Conservation (phyloP, 2,329 filamentous ascomycete genomes). For the Pseudogymnoascus sp. region DNA sequence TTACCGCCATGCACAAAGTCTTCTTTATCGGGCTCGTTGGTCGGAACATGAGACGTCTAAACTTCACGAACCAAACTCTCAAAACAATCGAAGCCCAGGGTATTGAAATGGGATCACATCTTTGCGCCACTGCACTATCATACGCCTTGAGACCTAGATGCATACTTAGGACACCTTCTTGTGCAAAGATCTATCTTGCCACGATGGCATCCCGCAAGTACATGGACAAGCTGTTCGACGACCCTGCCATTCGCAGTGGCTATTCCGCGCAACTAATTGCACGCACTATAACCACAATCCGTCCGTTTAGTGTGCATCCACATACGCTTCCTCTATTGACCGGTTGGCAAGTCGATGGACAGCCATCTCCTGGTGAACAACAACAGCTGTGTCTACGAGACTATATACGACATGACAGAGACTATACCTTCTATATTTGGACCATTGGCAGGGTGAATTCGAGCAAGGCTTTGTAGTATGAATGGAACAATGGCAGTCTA, state of each 20-base stretch:
- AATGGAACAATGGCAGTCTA: neutral
- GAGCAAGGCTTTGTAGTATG: neutral
- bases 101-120: neutral
- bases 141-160: neutral
- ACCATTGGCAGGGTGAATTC: neutral
- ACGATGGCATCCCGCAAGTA: neutral
- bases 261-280: conserved; percentile 31
- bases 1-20: conserved; percentile 14
- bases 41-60: neutral
- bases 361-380: neutral
- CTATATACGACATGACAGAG: neutral
- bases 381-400: neutral
- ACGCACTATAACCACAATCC: conserved; percentile 28
- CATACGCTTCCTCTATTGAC: conserved; percentile 26
- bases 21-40: conserved; percentile 21
- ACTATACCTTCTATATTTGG: neutral
- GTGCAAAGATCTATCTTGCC: neutral
- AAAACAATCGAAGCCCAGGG: neutral
- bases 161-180: neutral
- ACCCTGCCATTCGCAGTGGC: conserved; percentile 34
- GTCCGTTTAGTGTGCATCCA: conserved; percentile 21
- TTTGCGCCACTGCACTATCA: conserved; percentile 4
- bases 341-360: conserved; percentile 18
- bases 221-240: neutral
- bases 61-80: neutral